Conservation (phyloP, 495 filamentous ascomycete genomes). For the Tricharina praecox region DNA sequence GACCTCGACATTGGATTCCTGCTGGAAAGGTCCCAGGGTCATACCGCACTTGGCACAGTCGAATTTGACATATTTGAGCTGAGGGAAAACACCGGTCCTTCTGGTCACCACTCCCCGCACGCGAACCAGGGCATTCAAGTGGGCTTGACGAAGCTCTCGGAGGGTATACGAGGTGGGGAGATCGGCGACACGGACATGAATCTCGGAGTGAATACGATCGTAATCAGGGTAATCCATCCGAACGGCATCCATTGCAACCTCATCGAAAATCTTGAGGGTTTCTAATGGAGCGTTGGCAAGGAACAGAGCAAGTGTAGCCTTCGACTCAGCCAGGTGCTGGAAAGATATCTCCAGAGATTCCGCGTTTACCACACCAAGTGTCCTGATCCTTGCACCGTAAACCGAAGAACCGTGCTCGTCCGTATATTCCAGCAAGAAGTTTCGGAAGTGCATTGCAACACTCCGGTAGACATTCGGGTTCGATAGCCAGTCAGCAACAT, state of each 20-base stretch:
- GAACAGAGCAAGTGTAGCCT: slow-evolving; percentile 96
- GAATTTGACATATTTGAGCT: slow-evolving; percentile 95
- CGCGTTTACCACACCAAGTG: slow-evolving; percentile 87
- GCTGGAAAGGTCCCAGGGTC: slow-evolving; percentile 88
- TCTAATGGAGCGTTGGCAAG: slow-evolving; percentile 88
- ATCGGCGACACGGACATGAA: slow-evolving; percentile 93
- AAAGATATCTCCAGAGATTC: slow-evolving; percentile 94
- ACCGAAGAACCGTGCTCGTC: slow-evolving; percentile 76
- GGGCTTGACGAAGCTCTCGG: slow-evolving; percentile 84
- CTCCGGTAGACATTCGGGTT: slow-evolving; percentile 80
- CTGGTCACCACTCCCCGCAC: slow-evolving; percentile 92
- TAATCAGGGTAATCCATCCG: slow-evolving; percentile 94
- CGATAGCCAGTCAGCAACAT: slow-evolving; percentile 84
- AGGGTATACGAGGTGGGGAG: slow-evolving; percentile 92
- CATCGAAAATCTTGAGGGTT: slow-evolving; percentile 88
- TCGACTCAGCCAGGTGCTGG: slow-evolving; percentile 70
- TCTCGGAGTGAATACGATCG: slow-evolving; percentile 91
- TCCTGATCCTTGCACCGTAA: slow-evolving; percentile 82
- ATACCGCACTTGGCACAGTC: slow-evolving; percentile 85
- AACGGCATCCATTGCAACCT: slow-evolving; percentile 89
- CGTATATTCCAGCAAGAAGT: slow-evolving; percentile 89
- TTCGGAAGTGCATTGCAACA: slow-evolving; percentile 90
- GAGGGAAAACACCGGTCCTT: slow-evolving; percentile 92
- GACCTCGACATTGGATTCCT: slow-evolving; percentile 90
- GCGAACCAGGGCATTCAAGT: slow-evolving; percentile 90